These are phyloP conservation scores for Fremontodendron californicum DNA, from an alignment of 345 rosid species.

Conservation along the genomic window DNA sequence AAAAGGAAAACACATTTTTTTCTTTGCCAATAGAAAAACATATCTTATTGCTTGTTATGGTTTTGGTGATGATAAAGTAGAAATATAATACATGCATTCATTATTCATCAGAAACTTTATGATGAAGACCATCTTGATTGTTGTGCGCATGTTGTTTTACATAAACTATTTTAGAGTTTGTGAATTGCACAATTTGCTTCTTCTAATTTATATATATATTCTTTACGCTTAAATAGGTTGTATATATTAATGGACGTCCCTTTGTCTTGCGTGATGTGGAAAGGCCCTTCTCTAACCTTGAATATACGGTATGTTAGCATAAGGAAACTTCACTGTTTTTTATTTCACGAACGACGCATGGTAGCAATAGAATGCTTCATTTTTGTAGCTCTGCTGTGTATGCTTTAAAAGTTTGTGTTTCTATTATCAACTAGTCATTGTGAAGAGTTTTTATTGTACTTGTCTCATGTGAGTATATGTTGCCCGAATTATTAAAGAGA, in stretches of 20 bases:
- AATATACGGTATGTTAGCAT: conserved; percentile 64
- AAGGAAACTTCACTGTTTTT: conserved; percentile 1
- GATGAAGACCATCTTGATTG: not conserved
- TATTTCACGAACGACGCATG: not conserved
- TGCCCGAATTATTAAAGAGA: not conserved
- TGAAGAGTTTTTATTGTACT: not conserved
- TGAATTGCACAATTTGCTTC: not conserved
- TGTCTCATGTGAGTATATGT: too few species aligned
- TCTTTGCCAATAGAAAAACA: not conserved
- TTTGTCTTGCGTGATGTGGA: conserved; percentile 96
- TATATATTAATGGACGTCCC: conserved; percentile 88
- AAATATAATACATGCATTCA: not conserved
- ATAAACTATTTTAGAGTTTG: conserved; percentile 8
- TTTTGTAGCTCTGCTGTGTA: not conserved
- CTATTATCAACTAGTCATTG: not conserved
- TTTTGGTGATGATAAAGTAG: not conserved
- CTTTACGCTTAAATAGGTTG: conserved; percentile 55
- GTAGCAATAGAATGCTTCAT: not conserved
- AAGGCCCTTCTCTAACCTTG: conserved; percentile 98
- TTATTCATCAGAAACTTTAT: not conserved
- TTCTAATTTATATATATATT: conserved; percentile 10
- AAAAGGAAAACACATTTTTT: not conserved
- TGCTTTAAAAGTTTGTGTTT: not conserved
- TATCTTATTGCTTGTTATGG: not conserved
- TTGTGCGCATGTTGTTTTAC: not conserved